Evolutionary conservation across 257 asterid genomes (phyloP), one percentile per base, ranked within the genome.

Genomic region (Apocynum venetum): DNA sequence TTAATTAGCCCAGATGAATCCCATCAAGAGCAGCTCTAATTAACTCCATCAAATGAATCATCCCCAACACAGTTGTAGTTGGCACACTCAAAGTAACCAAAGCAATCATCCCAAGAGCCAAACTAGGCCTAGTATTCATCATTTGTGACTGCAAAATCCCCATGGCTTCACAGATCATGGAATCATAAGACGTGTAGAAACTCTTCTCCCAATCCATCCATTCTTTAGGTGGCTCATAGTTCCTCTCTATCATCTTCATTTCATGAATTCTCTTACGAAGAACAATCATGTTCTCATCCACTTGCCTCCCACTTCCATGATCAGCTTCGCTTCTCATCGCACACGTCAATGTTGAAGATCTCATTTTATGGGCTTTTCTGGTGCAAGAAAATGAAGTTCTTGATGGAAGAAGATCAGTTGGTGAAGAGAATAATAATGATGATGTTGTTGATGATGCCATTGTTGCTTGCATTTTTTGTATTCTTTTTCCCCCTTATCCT

Each of bases 151-250:
- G 90, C 77, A 84, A 63, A 1, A 81, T 48, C 41, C 87, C 92
- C 52, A 88, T 74, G 40, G 79, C 84, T 25, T 83, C 85, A 44
- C 85, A 71, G 8, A 86, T 83, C 64, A 77, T 74, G 0, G 78
- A 51, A 17, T 80, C 76, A 6, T 84, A 86, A n/a, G 66, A 57
- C 0, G 44, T 15, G 40, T 76, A 83, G 31, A 74, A 76, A 25
- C 67, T 56, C 70, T 84, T 86, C 85, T 86, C 92, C 90, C 88
- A 86, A 0, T 67, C 83, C 89, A 82, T 81, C 92, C 89, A 86
- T 2, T 76, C 75, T 0, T 80, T 15, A 0, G 88, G 90, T 1
- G 89, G 88, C 70, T 79, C 76, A 3, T 82, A 75, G 56, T 76
- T 79, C 13, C 63, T 74, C 79, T 86, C 92, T 0, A 73, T 48